Base-by-base conservation (phyloP, 495 filamentous ascomycete species). In the Hypoxylon intermedium region DNA sequence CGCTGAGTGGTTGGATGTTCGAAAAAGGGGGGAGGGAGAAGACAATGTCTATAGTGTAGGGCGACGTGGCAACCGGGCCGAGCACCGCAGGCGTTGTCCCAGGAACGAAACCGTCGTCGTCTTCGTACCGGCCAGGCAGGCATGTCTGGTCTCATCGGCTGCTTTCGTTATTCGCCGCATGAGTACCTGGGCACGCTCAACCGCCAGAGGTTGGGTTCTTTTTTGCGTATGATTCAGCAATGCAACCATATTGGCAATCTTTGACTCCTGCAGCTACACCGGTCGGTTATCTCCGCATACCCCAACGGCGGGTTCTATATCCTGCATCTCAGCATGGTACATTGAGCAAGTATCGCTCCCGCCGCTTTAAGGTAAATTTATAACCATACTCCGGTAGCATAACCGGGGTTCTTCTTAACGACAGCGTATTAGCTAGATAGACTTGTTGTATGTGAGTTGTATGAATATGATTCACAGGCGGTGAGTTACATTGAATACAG, bases 141-240 rank as follows among this genome's bases (percentile, higher is more conserved):
- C 24, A 20, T 11, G 26, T 47, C 44, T 20, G 44, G 44, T 33
- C 44, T 47, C 26, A 20, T 47, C 44, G 44, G 16, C 12, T 47
- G 24, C 44, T 33, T 20, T 47, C 15, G 7, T 33, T 31, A 31
- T 31, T 47, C 24, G 44, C 24, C 15, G 44, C 44, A 0, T 20
- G 19, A 2, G 18, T 9, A 21, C 40, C 9, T 20, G 2, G 44
- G 15, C 26, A 47, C 36, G n/a, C 7, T n/a, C 38, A 23, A 23
- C n/a, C 19, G 38, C 9, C 1, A 11, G 38, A 21, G 6, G 38
- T 21, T 42, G 18, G 16, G 16, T 42, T 11, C 16, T 26, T 42
- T 11, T 6, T 26, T 21, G 20, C 40, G 40, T 24, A 20, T 19
- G 20, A 12, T 47, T 12, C 18, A 33, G 3, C 28, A 20, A n/a